These are phyloP conservation scores for Fraxinus cuspidata DNA, from an alignment of 257 asterid genomes.

Conservation along the genomic window DNA sequence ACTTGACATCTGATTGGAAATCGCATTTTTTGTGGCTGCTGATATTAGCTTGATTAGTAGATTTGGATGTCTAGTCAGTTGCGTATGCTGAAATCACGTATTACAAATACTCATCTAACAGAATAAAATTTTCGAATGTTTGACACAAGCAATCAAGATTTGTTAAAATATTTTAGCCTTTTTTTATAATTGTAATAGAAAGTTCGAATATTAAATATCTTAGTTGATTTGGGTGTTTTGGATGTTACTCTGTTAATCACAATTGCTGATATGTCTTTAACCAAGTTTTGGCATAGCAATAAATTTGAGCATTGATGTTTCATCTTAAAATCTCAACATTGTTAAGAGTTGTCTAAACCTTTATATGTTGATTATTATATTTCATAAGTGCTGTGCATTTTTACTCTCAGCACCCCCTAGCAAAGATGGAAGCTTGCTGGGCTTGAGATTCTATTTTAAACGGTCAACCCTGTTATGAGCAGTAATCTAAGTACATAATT, in stretches of 20 bases:
- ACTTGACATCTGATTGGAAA: background rate
- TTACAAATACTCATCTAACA: background rate
- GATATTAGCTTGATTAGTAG: background rate
- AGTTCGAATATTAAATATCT: too few species aligned
- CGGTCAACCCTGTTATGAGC: background rate
- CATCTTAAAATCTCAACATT: too few species aligned
- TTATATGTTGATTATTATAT: background rate
- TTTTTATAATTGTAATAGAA: too few species aligned
- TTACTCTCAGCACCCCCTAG: background rate
- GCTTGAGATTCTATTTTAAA: background rate
- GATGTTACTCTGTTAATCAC: too few species aligned
- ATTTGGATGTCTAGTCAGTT: background rate
- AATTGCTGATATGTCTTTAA: too few species aligned
- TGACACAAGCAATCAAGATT: background rate
- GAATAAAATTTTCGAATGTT: background rate
- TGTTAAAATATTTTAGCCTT: too few species aligned
- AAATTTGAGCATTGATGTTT: too few species aligned
- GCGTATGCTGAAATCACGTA: background rate
- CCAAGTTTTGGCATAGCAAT: too few species aligned
- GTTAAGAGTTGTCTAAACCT: too few species aligned
- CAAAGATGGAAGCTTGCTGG: background rate
- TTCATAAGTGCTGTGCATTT: background rate
- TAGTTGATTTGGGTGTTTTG: too few species aligned
- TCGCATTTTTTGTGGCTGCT: background rate
- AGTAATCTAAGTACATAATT: too few species aligned